Evolutionary conservation across 495 filamentous ascomycete species (phyloP).

Genomic region (Lasiosphaeria ovina): DNA sequence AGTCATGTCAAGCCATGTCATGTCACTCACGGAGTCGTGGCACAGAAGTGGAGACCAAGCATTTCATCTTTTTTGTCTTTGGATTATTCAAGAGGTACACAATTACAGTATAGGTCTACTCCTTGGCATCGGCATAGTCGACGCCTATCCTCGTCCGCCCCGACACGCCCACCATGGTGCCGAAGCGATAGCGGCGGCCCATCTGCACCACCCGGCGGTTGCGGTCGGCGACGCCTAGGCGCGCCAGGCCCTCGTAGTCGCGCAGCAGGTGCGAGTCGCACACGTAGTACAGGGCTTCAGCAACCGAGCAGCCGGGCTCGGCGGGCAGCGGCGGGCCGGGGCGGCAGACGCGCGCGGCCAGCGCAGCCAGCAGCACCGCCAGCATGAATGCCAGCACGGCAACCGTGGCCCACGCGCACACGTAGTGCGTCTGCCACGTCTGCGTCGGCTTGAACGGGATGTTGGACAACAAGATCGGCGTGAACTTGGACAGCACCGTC

Average conservation of each 20-base stretch:
- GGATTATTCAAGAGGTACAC: too few relatives aligned
- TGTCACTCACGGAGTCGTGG: too few relatives aligned
- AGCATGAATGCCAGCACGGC: conserved; percentile 39
- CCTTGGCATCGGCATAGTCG: conserved; percentile 9
- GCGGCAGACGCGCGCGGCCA: conserved; percentile 23
- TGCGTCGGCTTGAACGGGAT: conserved; percentile 39
- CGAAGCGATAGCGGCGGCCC: conserved; percentile 14
- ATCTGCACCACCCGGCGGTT: conserved; percentile 8
- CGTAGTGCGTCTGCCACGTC: conserved; percentile 30
- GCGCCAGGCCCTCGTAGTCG: conserved; percentile 30
- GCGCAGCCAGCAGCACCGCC: conserved; percentile 29
- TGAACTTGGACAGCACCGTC: conserved; percentile 37
- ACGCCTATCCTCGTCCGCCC: conserved; percentile 11
- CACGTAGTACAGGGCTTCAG: conserved; percentile 34
- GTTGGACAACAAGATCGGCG: conserved; percentile 38
- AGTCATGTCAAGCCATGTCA: too few relatives aligned
- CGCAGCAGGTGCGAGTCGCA: conserved; percentile 29
- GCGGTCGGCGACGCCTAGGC: conserved; percentile 16
- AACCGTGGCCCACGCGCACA: conserved; percentile 35
- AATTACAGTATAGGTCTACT: too few relatives aligned
- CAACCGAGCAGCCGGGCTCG: conserved; percentile 28
- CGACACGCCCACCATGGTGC: conserved; percentile 13
- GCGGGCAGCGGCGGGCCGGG: conserved; percentile 29
- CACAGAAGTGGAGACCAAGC: too few relatives aligned
- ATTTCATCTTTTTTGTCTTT: too few relatives aligned